These are phyloP conservation scores for Raddia distichophylla DNA, from an alignment of 176 grass and related monocot genomes.

Conservation along the genomic window DNA sequence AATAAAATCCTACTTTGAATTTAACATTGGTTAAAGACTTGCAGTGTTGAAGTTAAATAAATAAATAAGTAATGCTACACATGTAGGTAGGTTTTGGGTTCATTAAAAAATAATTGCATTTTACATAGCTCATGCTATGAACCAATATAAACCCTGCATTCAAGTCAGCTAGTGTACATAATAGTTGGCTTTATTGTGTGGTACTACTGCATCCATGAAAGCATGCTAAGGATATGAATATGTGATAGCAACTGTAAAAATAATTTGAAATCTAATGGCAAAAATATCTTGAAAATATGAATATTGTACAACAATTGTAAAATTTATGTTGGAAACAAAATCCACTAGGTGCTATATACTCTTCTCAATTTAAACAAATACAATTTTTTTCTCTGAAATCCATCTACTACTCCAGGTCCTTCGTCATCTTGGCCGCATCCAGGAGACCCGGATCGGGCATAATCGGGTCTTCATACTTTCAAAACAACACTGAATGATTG, in stretches of 20 bases:
- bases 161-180: background rate
- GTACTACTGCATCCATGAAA: background rate
- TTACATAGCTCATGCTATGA: conserved; percentile 1
- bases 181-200: background rate
- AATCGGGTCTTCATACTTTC: conserved; percentile 77
- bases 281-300: conserved; percentile 7
- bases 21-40: background rate
- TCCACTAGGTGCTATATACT: background rate
- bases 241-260: background rate
- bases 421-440: conserved; percentile 88
- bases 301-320: conserved; percentile 13
- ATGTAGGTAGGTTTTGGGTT: conserved; percentile 5
- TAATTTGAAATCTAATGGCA: background rate
- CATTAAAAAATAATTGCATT: conserved; percentile 1
- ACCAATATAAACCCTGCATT: conserved; percentile 1
- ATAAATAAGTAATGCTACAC: background rate
- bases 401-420: conserved; percentile 65
- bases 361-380: conserved; percentile 2
- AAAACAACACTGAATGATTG: conserved; percentile 45
- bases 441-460: conserved; percentile 71
- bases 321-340: conserved; percentile 5
- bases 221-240: background rate
- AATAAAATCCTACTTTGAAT: background rate
- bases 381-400: background rate
- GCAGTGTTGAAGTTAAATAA: background rate